Base-by-base conservation (phyloP, 2,329 filamentous ascomycete genomes). In the Nigrograna mackinnonii region DNA sequence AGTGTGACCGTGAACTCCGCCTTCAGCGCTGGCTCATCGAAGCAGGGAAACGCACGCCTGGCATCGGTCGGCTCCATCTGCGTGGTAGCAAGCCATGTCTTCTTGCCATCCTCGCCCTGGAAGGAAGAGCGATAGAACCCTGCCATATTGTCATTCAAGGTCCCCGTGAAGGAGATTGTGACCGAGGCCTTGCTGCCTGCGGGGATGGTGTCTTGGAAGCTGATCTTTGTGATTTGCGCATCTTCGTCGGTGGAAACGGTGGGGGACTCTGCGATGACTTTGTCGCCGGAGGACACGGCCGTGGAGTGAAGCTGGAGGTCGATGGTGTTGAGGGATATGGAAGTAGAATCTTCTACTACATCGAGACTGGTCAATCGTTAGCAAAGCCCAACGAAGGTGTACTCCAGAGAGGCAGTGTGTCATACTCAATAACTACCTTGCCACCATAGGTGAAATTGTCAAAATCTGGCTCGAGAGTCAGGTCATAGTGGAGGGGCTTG, bases 21-120 rank as follows among this genome's bases (percentile, higher is more conserved):
- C 78, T 97, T 97, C 56, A 97, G 79, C 19, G 90, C 86, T 20
- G 92, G 92, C 75, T 97, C 94, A 64, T 97, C 92, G 68, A 96
- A 96, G 73, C 92, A 96, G 32, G 92, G 92, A 74, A 97, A 95
- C 5, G 92, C 91, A 57, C 91, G 82, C 58, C 92, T 83, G 49
- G 90, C 91, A 73, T 97, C 92, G 12, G 92, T 96, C 28, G 92
- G 86, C 75, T 97, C 92, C 88, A 97, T 95, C 77, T 97, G 92
- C 14, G 89, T 89, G 19, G 91, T 92, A 20, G 91, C 92, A 63
- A 97, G 79, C 66, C 91, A 87, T 54, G 87, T 88, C 44, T 86
- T 84, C 46, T 82, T 83, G 28, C 92, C 92, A 61, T 94, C 84
- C 36, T 82, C 73, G 47, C 83, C 85, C 77, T 94, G 95, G 78